Percentiles rank a stretch among this genome's conserved stretches.
phyloP scores from a whole-genome alignment of 768 basidiomycete genomes.

The Macrolepiota albuminosa region DNA sequence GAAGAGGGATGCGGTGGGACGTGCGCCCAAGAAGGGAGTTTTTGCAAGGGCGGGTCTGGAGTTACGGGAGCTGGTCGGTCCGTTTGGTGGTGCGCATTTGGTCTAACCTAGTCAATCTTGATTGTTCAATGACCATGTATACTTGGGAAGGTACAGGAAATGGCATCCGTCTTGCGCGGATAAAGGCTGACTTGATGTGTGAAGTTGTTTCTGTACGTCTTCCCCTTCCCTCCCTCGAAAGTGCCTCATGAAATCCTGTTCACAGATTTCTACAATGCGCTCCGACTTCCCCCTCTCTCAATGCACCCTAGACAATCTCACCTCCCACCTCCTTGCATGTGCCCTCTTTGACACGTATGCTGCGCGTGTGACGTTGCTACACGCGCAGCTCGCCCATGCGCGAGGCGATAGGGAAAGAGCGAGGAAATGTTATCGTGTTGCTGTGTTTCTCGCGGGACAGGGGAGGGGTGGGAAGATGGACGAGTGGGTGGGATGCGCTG shows the following conservation, averaged over 20 bases:
- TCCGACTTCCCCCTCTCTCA: conserved; percentile 66
- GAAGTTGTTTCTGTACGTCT: conserved; percentile 60
- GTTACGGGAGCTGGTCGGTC: conserved; percentile 30
- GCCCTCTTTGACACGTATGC: conserved; percentile 53
- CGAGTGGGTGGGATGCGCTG: conserved; percentile 42
- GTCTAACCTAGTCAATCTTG: neutral
- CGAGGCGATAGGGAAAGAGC: conserved; percentile 50
- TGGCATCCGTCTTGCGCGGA: conserved; percentile 33
- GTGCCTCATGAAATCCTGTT: neutral
- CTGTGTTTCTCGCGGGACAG: conserved; percentile 39
- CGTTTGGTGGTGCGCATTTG: conserved; percentile 23
- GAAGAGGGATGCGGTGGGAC: conserved; percentile 69
- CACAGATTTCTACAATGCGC: conserved; percentile 61
- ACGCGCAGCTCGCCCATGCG: conserved; percentile 74
- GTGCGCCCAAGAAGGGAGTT: conserved; percentile 66
- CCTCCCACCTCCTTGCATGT: conserved; percentile 58
- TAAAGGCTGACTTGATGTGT: conserved; percentile 68
- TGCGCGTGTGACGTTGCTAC: conserved; percentile 59
- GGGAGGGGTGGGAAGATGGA: conserved; percentile 18
- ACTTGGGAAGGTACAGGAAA: neutral
- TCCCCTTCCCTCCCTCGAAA: neutral
- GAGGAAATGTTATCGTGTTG: conserved; percentile 56
- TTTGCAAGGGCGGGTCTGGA: conserved; percentile 63
- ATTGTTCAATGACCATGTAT: neutral
- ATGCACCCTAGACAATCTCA: conserved; percentile 41